Base-by-base conservation (phyloP, 225 moss, liverwort and hornwort genomes). In the Climacium dendroides region DNA sequence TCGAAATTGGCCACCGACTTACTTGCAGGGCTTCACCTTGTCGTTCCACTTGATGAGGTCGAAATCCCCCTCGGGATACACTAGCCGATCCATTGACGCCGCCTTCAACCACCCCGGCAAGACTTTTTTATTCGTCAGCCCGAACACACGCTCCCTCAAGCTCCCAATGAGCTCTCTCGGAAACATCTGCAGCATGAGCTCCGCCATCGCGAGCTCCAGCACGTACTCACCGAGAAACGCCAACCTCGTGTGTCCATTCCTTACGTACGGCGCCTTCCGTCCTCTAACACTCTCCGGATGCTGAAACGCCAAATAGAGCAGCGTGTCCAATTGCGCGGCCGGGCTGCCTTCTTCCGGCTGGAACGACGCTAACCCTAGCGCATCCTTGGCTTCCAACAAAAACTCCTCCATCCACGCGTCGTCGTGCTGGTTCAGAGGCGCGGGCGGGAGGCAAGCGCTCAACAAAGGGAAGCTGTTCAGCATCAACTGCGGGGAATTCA, bases 131-230 rank as follows among this genome's bases (percentile, higher is more conserved):
- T 90, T 97, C 41, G 96, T 95, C 37, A 99, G 78, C 77, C 90
- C 94, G 62, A 95, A 97, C 39, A 86, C 95, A 47, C 99, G 94
- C 69, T 99, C 99, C 70, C 99, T 92, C 61, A 96, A 84, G 64
- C 87, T 70, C 37, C 99, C 99, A 19, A 88, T 92, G 57, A 91
- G 83, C 82, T 99, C 99, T 23, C 92, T 86, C 9, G 99, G 99
- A 91, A 90, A 97, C 95, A 99, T 96, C 87, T 97, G 96, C 81
- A 99, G 83, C 84, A 96, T 23, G 45, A 99, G 81, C 93, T 99
- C 99, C 57, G 94, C 58, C 84, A 99, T 90, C 6, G 94, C 96
- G 34, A 96, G 94, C 81, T 97, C 99, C 32, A 97, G 88, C 86
- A 99, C 99, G 50, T 90, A 96, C 90, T 96, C 94, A 4, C 99